A percentile compares a stretch with the other conserved stretches of the same genome.
Conservation (phyloP, 2,329 filamentous ascomycete species). For the Pyricularia pennisetigena region DNA sequence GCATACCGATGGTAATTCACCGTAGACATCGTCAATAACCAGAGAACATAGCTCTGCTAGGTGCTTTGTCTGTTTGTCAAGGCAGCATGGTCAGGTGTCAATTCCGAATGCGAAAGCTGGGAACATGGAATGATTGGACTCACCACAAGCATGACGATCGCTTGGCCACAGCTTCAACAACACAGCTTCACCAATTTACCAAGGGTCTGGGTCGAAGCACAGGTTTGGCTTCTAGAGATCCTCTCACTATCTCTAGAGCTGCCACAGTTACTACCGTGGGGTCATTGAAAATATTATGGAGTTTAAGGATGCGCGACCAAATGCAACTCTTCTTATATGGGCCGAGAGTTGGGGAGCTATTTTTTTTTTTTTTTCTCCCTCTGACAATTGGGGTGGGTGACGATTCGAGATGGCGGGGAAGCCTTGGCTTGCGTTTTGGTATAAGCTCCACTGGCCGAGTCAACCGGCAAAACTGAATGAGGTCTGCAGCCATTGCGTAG, state of each 20-base stretch:
- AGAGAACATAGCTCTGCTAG: conserved; percentile 83
- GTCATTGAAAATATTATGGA: conserved; percentile 37
- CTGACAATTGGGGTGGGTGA: conserved; percentile 6
- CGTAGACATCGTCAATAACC: conserved; percentile 80
- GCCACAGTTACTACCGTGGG: conserved; percentile 57
- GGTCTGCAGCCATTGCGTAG: background rate
- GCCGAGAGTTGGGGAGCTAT: conserved; percentile 5
- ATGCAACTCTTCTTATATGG: background rate
- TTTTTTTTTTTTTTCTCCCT: conserved; percentile 4
- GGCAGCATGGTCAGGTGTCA: background rate
- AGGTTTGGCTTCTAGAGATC: conserved; percentile 60
- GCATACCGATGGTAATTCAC: conserved; percentile 82
- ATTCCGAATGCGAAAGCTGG: background rate
- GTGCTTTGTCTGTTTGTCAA: conserved; percentile 49
- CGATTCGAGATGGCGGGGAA: conserved; percentile 6
- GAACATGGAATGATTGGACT: conserved; percentile 12
- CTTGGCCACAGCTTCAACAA: background rate
- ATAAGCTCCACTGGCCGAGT: background rate
- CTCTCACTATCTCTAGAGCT: conserved; percentile 73
- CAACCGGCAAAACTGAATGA: background rate
- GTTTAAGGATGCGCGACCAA: background rate
- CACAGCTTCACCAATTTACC: background rate
- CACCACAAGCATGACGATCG: conserved; percentile 22
- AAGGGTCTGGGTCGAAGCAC: conserved; percentile 5
- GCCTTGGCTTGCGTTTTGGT: background rate